A percentile compares a stretch with the other conserved stretches of the same genome.
Evolutionary conservation across 148 eudicot genomes (phyloP).

Genomic region (Rhododendron kiyosumense): DNA sequence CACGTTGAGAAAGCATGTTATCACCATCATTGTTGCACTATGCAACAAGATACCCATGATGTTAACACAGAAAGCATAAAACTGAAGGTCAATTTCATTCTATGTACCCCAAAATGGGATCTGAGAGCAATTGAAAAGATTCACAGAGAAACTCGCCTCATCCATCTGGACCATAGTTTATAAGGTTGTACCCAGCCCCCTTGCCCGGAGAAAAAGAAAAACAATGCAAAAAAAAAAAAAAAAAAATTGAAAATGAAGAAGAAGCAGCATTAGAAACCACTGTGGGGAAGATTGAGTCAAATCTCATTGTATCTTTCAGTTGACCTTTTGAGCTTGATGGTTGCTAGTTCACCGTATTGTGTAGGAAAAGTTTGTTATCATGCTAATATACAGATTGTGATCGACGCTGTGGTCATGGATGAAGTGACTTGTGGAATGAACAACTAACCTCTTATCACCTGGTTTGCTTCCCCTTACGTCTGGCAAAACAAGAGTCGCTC

Average conservation of each 20-base stretch:
- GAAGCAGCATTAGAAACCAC: neutral
- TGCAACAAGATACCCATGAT: neutral
- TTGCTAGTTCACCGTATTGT: neutral
- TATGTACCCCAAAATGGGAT: neutral
- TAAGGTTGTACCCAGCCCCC: neutral
- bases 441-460: conserved; percentile 72
- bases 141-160: neutral
- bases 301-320: neutral
- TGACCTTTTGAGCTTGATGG: neutral
- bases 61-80: neutral
- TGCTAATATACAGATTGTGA: neutral
- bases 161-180: neutral
- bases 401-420: neutral
- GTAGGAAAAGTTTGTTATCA: neutral
- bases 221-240: neutral
- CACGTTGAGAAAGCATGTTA: neutral
- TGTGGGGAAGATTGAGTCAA: neutral
- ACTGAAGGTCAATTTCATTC: neutral
- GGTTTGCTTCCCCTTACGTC: conserved; percentile 87
- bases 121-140: neutral
- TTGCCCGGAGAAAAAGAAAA: neutral
- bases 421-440: neutral
- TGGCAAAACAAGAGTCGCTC: conserved; percentile 93
- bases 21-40: neutral
- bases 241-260: neutral